Base-by-base conservation (phyloP, 306 rosid genomes). In the Myrica gale region DNA sequence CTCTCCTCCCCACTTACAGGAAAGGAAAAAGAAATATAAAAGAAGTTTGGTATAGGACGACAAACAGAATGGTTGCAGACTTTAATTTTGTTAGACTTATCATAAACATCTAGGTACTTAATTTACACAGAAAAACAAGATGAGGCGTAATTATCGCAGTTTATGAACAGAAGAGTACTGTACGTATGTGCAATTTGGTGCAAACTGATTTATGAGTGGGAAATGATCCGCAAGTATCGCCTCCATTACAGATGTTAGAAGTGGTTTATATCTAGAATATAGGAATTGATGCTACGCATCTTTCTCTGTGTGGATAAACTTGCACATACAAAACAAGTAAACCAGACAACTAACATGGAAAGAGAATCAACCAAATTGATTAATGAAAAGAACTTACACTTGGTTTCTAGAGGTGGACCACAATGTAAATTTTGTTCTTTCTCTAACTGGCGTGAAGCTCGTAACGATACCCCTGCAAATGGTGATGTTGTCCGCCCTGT, bases 341-440 rank as follows among this genome's bases (percentile, higher is more conserved):
- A 41, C 50, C 9, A 37, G 16, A 41, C 5, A 0, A 6, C 47
- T 0, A 66, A n/a, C 42, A 44, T 71, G 66, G n/a, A 65, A 68
- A 69, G 32, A 65, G 43, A 32, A 10, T 69, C 20, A 69, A 20
- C 7, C 43, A 74, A 20, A 72, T 65, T 4, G 42, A 65, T 65
- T 17, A 55, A 60, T 63, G 41, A 19, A 41, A 78, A 66, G 11
- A 72, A 82, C 88, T 74, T 86, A 93, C 98, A 41, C 79, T 72
- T 83, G 74, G 79, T 76, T 65, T 87, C 78, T 71, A 74, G 41
- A 0, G 74, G 71, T 62, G 89, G 76, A 51, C 43, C 55, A 73
- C 71, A 68, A 65, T 76, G 66, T 0, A 71, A 75, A 21, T 73
- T 61, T 68, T 74, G 74, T 48, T 72, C 82, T 76, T 79, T 86